phyloP scores from a whole-genome alignment of 345 rosid species.

The Punica granatum region DNA sequence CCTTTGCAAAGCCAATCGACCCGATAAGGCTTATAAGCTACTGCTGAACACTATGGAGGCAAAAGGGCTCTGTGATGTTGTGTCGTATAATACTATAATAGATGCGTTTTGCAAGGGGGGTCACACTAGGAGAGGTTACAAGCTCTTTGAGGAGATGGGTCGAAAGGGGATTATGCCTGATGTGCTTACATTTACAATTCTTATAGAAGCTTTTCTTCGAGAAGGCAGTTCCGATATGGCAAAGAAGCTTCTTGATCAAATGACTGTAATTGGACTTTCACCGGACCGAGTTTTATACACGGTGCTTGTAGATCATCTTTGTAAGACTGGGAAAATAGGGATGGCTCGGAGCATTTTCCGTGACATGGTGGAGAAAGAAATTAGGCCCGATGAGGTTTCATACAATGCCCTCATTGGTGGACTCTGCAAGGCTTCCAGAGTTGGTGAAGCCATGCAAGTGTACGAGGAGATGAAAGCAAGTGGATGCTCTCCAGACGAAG shows the following conservation, averaged over 20 bases:
- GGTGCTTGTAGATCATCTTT: conserved; percentile 62
- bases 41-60: conserved; percentile 58
- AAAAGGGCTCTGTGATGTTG: conserved; percentile 62
- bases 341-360: conserved; percentile 51
- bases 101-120: conserved; percentile 46
- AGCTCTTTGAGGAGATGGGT: conserved; percentile 66
- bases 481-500: conserved; percentile 65
- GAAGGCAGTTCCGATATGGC: conserved; percentile 53
- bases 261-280: conserved; percentile 46
- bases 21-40: conserved; percentile 47
- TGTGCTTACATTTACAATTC: conserved; percentile 69
- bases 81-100: conserved; percentile 78
- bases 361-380: conserved; percentile 70
- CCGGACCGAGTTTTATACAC: conserved; percentile 78
- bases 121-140: conserved; percentile 41
- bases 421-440: conserved; percentile 57
- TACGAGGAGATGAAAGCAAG: conserved; percentile 64
- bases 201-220: conserved; percentile 60
- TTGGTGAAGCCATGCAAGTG: conserved; percentile 51
- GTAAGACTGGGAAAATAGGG: conserved; percentile 67
- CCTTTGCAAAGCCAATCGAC: conserved; percentile 48
- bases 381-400: conserved; percentile 64
- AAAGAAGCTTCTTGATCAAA: conserved; percentile 60
- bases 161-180: conserved; percentile 51
- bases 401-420: conserved; percentile 79